phyloP scores from a whole-genome alignment of 805 yeast genomes.

The Ogataea angusta region DNA sequence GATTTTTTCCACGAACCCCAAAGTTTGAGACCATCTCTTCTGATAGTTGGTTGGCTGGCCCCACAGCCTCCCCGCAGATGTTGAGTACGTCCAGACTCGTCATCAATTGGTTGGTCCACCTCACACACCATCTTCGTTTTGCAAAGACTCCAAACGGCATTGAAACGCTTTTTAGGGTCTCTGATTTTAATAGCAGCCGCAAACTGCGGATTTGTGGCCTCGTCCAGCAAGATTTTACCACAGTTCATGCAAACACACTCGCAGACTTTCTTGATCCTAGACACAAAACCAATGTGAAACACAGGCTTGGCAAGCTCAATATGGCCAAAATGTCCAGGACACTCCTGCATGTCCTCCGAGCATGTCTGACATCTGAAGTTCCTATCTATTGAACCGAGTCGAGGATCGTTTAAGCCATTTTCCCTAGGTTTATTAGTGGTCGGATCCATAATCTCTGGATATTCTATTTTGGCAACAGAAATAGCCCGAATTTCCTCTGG shows the following conservation, averaged over 20 bases:
- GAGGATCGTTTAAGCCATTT: slow-evolving; percentile 96
- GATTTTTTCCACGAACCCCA: slow-evolving; percentile 99
- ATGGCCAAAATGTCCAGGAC: slow-evolving; percentile 99
- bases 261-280: slow-evolving; percentile 90
- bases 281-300: slow-evolving; percentile 92
- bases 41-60: slow-evolving; percentile 89
- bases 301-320: slow-evolving; percentile 98
- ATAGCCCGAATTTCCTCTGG: slow-evolving; percentile 98
- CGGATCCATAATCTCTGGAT: slow-evolving; percentile 99
- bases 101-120: slow-evolving; percentile 74
- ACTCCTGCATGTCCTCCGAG: slow-evolving; percentile 98
- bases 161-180: slow-evolving; percentile 94
- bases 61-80: slow-evolving; percentile 93
- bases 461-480: slow-evolving; percentile 95
- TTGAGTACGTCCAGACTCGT: slow-evolving; percentile 36
- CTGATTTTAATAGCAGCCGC: slow-evolving; percentile 84
- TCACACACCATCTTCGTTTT: slow-evolving; percentile 95
- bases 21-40: slow-evolving; percentile 92
- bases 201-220: slow-evolving; percentile 66
- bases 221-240: slow-evolving; percentile 90
- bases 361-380: slow-evolving; percentile 98
- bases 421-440: slow-evolving; percentile 91
- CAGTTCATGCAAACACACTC: slow-evolving; percentile 99
- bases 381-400: slow-evolving; percentile 95
- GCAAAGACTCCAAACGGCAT: slow-evolving; percentile 93